These are phyloP conservation scores for Leccinum pallidistipes DNA, from an alignment of 1,284 basidiomycete genomes.

Conservation along the genomic window DNA sequence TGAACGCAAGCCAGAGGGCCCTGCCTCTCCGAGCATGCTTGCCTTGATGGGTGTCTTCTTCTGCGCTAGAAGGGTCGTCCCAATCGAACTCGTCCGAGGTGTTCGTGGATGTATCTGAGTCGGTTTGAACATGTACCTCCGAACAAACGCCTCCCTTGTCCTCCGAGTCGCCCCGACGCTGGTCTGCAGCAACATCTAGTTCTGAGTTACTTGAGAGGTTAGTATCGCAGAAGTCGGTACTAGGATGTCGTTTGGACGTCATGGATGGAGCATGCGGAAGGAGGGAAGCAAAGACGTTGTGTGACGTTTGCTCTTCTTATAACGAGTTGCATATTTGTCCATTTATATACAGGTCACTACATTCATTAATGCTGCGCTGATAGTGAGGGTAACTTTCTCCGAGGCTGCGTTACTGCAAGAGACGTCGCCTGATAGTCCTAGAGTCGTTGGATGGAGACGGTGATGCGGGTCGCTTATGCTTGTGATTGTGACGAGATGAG, in stretches of 20 bases:
- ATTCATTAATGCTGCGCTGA: neutral
- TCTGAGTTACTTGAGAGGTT: slow-evolving; percentile 1
- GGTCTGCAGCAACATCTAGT: neutral
- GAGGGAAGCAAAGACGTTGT: neutral
- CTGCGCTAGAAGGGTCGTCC: slow-evolving; percentile 46
- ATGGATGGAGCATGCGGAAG: slow-evolving; percentile 16
- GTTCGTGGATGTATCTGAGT: slow-evolving; percentile 59
- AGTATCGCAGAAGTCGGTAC: slow-evolving; percentile 3
- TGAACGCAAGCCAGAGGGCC: slow-evolving; percentile 61
- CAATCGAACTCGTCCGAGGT: slow-evolving; percentile 74
- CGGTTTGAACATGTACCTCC: slow-evolving; percentile 22
- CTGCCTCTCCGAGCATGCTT: slow-evolving; percentile 46
- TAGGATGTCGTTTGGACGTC: slow-evolving; percentile 15
- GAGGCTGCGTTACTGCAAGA: slow-evolving; percentile 11
- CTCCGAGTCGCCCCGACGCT: slow-evolving; percentile 4
- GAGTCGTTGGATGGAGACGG: slow-evolving; percentile 1
- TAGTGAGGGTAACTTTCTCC: neutral
- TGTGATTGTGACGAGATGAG: slow-evolving; percentile 12
- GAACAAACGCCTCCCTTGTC: slow-evolving; percentile 9
- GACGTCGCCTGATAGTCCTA: slow-evolving; percentile 16
- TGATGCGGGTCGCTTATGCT: slow-evolving; percentile 21
- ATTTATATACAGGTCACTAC: slow-evolving; percentile 12
- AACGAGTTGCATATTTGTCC: neutral
- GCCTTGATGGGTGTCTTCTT: slow-evolving; percentile 19
- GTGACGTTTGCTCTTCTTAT: slow-evolving; percentile 6